Percentiles rank a stretch among this genome's conserved stretches.
phyloP scores from a whole-genome alignment of 768 basidiomycete species.

The Hygrocybe coccinea region DNA sequence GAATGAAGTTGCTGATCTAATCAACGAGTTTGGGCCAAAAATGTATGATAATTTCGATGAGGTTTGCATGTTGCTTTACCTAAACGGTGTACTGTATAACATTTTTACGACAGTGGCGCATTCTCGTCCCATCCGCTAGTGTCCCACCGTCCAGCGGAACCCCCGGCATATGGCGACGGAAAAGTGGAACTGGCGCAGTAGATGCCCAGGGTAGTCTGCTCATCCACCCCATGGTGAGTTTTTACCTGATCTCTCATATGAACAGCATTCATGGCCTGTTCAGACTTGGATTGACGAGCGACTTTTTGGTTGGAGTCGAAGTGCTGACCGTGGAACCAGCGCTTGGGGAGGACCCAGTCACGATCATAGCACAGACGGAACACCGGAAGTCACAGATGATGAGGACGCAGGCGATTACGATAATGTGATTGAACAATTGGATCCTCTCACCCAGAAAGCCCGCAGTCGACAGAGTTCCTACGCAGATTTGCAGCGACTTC shows the following conservation, averaged over 20 bases:
- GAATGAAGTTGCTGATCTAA: constrained; percentile 77
- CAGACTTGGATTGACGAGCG: constrained; percentile 96
- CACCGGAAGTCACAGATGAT: constrained; percentile 77
- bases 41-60: constrained; percentile 84
- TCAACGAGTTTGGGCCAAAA: constrained; percentile 85
- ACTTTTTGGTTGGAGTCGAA: constrained; percentile 86
- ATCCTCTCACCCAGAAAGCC: constrained; percentile 31
- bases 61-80: constrained; percentile 35
- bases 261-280: constrained; percentile 50
- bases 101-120: constrained; percentile 52
- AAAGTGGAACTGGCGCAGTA: constrained; percentile 76
- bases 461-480: constrained; percentile 70
- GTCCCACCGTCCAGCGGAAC: constrained; percentile 75
- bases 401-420: constrained; percentile 91
- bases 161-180: constrained; percentile 73
- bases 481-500: constrained; percentile 74
- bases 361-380: constrained; percentile 58
- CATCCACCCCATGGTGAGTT: constrained; percentile 9
- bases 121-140: constrained; percentile 76
- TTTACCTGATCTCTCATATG: not conserved
- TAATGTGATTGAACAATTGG: constrained; percentile 59
- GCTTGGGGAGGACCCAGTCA: constrained; percentile 71
- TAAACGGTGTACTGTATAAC: constrained; percentile 7
- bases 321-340: constrained; percentile 72
- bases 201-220: constrained; percentile 63